Base-by-base conservation (phyloP, 768 basidiomycete species). In the Pisolithus orientalis region DNA sequence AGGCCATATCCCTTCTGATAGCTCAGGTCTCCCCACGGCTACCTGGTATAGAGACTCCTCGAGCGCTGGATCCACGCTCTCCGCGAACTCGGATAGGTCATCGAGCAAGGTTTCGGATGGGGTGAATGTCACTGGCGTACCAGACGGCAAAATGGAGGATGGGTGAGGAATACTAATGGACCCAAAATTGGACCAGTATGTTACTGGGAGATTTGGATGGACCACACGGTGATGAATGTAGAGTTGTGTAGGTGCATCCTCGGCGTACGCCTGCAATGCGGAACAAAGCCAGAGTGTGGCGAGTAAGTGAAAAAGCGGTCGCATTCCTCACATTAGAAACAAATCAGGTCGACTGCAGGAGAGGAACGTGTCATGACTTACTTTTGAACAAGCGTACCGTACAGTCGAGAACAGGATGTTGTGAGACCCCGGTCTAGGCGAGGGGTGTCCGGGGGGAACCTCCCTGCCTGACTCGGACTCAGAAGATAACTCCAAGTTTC, bases 31-130 rank as follows among this genome's bases (percentile, higher is more conserved):
- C 54, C 72, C 70, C 57, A 92, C 71, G 43, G 90, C 85, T 44
- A 91, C 68, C 69, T 91, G 88, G 66, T 90, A 90, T 51, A 85
- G 67, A 14, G 79, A 75, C 8, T 70, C 67, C 49, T 73, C 69
- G 14, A 66, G 55, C 21, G 72, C 61, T 44, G 67, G 70, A 29
- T 73, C 65, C 29, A 78, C 62, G 16, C 61, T 57, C 45, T 72
- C 67, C 40, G 74, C 60, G 59, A 82, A 78, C 10, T 72, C 59
- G 40, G 56, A 66, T 32, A 84, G 66, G 65, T 84, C 80, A 51
- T 78, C 61, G 14, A 63, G 58, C 40, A 80, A 62, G 4, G 73
- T 68, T n/a, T 75, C 62, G 6, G 75, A 69, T 10, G 72, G 69
- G 39, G 70, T 52, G 59, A 81, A 66, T 6, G 49, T 50, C 14